A percentile compares a stretch with the other conserved stretches of the same genome.
These are phyloP conservation scores for Ichthyophthirius multifiliis DNA, from an alignment of 169 alveolate species.

Conservation along the genomic window DNA sequence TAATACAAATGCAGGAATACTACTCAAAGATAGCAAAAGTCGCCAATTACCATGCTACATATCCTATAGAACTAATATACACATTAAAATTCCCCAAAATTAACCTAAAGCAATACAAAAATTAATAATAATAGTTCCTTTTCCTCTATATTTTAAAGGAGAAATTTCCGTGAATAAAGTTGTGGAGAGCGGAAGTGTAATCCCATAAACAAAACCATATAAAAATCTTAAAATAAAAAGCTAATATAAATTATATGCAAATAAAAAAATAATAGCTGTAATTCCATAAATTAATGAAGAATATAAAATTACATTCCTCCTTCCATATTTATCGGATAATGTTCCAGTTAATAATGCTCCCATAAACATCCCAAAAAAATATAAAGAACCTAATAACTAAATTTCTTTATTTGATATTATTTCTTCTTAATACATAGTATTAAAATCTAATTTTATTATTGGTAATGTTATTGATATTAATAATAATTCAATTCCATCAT, in stretches of 20 bases:
- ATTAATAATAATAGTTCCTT: slow-evolving; percentile 7
- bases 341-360: background rate
- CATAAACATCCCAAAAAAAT: background rate
- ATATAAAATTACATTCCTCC: background rate
- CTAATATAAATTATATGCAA: background rate
- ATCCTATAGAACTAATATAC: background rate
- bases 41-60: background rate
- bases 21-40: background rate
- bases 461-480: slow-evolving; percentile 32
- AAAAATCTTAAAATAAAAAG: background rate
- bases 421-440: no score
- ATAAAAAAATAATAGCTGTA: background rate
- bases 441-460: slow-evolving; percentile 17
- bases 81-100: background rate
- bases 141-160: slow-evolving; percentile 11
- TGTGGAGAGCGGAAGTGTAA: background rate
- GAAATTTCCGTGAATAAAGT: slow-evolving; percentile 12
- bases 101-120: background rate
- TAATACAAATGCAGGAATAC: background rate
- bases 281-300: background rate
- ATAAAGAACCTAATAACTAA: background rate
- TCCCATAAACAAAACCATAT: slow-evolving; percentile 12
- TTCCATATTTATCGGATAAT: background rate
- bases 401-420: no score
- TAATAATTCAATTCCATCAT: slow-evolving; percentile 42